Percentiles rank a stretch among this genome's conserved stretches.
Evolutionary conservation across 2,329 filamentous ascomycete species (phyloP).

Genomic region (Aspergillus ruber): DNA sequence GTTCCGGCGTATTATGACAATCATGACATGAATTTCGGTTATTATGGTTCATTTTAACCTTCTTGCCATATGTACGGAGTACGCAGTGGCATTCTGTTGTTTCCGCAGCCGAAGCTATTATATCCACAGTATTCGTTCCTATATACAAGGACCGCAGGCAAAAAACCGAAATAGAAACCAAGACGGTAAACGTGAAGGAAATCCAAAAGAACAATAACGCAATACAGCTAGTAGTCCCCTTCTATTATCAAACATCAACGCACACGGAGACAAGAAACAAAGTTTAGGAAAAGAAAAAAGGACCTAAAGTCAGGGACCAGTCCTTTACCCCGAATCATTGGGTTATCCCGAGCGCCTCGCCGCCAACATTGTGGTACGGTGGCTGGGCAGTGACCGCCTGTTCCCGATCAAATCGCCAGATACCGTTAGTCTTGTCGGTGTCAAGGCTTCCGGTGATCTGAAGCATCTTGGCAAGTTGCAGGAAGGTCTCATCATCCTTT

Average conservation of each 20-base stretch:
- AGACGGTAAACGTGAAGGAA: too few relatives aligned
- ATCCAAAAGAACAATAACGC: conserved; percentile 1
- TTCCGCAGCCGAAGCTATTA: neutral
- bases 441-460: conserved; percentile 43
- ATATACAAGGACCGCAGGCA: neutral
- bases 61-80: too few relatives aligned
- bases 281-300: neutral
- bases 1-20: too few relatives aligned
- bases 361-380: conserved; percentile 38
- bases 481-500: conserved; percentile 34
- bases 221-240: too few relatives aligned
- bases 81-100: too few relatives aligned
- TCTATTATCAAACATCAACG: neutral
- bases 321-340: conserved; percentile 5
- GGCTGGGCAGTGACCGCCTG: conserved; percentile 41
- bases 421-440: conserved; percentile 59
- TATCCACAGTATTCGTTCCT: neutral
- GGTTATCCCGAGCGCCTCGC: conserved; percentile 33
- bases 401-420: conserved; percentile 61
- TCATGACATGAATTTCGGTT: too few relatives aligned
- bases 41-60: too few relatives aligned
- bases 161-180: neutral
- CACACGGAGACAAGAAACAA: neutral
- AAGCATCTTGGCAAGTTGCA: conserved; percentile 37
- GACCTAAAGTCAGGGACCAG: neutral